Evolutionary conservation across 768 basidiomycete genomes (phyloP).

Genomic region (Pleurotus djamor): DNA sequence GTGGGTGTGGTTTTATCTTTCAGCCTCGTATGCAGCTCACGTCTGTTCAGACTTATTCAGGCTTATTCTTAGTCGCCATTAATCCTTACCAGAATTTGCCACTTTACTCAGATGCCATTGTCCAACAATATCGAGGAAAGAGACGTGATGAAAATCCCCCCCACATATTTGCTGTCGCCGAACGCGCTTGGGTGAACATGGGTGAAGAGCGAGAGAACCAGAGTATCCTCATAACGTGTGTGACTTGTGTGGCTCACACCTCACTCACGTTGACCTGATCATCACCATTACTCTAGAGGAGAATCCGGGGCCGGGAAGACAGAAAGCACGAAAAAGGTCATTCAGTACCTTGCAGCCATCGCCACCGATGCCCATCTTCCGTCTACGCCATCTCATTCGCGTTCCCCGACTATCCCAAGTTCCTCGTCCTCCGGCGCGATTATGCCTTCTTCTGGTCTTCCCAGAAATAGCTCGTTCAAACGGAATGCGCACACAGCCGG

Average conservation of each 20-base stretch:
- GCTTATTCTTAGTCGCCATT: slow-evolving; percentile 96
- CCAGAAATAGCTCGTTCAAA: slow-evolving; percentile 56
- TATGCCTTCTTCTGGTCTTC: slow-evolving; percentile 67
- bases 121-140: slow-evolving; percentile 88
- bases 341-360: slow-evolving; percentile 97
- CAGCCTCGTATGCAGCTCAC: slow-evolving; percentile 7
- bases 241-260: background rate
- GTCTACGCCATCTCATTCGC: slow-evolving; percentile 58
- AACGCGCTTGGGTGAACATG: slow-evolving; percentile 98
- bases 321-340: slow-evolving; percentile 98
- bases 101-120: slow-evolving; percentile 84
- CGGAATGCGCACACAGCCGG: slow-evolving; percentile 51
- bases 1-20: slow-evolving; percentile 43
- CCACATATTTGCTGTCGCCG: slow-evolving; percentile 96
- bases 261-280: slow-evolving; percentile 9
- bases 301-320: slow-evolving; percentile 99
- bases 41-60: slow-evolving; percentile 77
- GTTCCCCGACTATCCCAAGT: slow-evolving; percentile 58
- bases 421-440: slow-evolving; percentile 45
- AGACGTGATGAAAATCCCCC: slow-evolving; percentile 92
- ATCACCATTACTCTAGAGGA: slow-evolving; percentile 51
- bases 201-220: slow-evolving; percentile 96
- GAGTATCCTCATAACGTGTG: slow-evolving; percentile 91
- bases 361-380: slow-evolving; percentile 76
- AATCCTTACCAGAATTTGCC: slow-evolving; percentile 95